Evolutionary conservation across 2,329 filamentous ascomycete species (phyloP), one percentile per base, ranked within the genome.

Genomic region (Fusarium begoniae): DNA sequence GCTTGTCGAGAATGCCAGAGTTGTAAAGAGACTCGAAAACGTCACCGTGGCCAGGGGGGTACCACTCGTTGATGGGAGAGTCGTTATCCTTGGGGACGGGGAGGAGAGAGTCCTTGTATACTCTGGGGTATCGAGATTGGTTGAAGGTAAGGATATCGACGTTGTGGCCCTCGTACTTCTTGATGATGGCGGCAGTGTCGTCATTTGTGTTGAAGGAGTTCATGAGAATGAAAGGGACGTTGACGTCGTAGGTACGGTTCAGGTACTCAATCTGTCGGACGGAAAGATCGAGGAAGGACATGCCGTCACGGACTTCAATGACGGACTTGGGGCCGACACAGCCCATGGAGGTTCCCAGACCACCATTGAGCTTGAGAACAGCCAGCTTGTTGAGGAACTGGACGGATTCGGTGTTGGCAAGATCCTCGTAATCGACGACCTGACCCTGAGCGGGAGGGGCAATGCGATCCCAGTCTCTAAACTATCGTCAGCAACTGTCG

Each of bases 121-220:
- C 94, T 89, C 96, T 94, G 78, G 96, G 96, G 89, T 98, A 99
- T 80, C 95, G 91, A 75, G 96, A 99, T 88, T 99, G 96, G 90
- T 99, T 99, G 92, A 99, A 99, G 83, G 96, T 98, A 83, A 98
- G 89, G 84, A 99, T 98, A 83, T 99, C 96, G 81, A 99, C 97
- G 84, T 98, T 98, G 91, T 99, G 96, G 75, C 96, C 96, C 88
- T 99, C 96, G 87, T 98, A 99, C 89, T 99, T 99, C 92, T 99
- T 99, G 89, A 99, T 99, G 86, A 99, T 99, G 85, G 94, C 95
- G 73, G 95, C 95, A 58, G 96, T 99, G 83, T 99, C 96, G 80
- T 96, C 91, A 84, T 99, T 95, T 83, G 96, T 99, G 91, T 99
- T 99, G 93, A 99, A 99, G 63, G 96, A 98, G 92, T 99, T 99